Evolutionary conservation across 495 filamentous ascomycete genomes (phyloP).

Genomic region (Aspergillus homomorphus): DNA sequence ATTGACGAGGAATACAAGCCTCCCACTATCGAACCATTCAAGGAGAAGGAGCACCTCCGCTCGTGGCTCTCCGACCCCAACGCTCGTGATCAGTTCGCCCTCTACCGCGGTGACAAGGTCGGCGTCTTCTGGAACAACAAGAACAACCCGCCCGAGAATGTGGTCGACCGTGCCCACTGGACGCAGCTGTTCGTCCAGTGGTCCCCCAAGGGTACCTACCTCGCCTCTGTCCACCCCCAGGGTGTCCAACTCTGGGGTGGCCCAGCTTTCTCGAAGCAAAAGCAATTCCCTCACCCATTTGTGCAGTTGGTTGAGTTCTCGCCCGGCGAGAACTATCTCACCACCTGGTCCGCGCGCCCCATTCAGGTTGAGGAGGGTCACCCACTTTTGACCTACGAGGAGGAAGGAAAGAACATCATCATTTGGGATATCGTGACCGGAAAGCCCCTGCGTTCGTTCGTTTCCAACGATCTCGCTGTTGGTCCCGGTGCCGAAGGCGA

Average conservation of each 20-base stretch:
- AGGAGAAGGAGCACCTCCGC: conserved; percentile 89
- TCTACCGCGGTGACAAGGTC: conserved; percentile 85
- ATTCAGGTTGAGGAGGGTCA: conserved; percentile 88
- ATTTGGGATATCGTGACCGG: conserved; percentile 94
- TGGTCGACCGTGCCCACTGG: conserved; percentile 91
- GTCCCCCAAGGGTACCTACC: conserved; percentile 90
- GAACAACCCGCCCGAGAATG: conserved; percentile 78
- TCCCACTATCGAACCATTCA: conserved; percentile 73
- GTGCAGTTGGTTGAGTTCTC: conserved; percentile 97
- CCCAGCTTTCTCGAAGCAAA: conserved; percentile 79
- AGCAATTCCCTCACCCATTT: conserved; percentile 88
- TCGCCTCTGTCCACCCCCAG: conserved; percentile 90
- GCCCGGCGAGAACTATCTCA: conserved; percentile 85
- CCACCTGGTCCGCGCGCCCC: conserved; percentile 92
- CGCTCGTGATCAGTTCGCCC: conserved; percentile 89
- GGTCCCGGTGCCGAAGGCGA: conserved; percentile 52
- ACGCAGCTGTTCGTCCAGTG: conserved; percentile 97
- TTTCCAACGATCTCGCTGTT: conserved; percentile 72
- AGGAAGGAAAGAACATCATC: conserved; percentile 98
- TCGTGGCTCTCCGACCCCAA: conserved; percentile 85
- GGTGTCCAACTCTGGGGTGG: conserved; percentile 98
- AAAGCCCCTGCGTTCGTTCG: conserved; percentile 88
- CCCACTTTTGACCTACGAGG: conserved; percentile 76
- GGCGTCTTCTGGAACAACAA: conserved; percentile 98
- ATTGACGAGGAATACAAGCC: conserved; percentile 84